Percentiles rank a stretch among this genome's conserved stretches.
phyloP scores from a whole-genome alignment of 371 early-diverging fungal species.

The Mucor ambiguus region DNA sequence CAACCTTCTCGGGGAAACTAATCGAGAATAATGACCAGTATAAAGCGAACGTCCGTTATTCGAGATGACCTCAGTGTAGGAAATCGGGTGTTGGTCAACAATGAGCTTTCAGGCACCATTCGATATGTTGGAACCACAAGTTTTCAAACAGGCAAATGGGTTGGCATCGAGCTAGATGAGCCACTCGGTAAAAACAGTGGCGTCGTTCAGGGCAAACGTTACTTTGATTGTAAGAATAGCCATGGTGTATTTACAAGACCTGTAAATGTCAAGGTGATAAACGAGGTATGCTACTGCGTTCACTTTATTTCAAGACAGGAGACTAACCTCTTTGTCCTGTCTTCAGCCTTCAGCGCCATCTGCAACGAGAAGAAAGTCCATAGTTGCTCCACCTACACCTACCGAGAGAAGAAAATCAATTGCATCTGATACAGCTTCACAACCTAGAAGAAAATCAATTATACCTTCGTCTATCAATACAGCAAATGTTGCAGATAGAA shows the following conservation, averaged over 20 bases:
- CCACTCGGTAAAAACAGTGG: constrained; percentile 81
- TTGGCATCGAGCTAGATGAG: constrained; percentile 77
- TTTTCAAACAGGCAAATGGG: constrained; percentile 81
- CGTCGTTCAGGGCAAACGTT: constrained; percentile 74
- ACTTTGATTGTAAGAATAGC: constrained; percentile 75
- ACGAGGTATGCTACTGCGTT: constrained; percentile 13
- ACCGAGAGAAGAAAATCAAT: constrained; percentile 20
- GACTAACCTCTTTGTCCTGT: neutral
- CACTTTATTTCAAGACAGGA: neutral
- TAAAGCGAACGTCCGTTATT: constrained; percentile 17
- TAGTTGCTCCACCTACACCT: constrained; percentile 23
- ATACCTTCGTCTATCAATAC: constrained; percentile 8
- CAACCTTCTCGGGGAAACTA: neutral
- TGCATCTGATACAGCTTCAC: constrained; percentile 1
- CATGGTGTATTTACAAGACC: constrained; percentile 87
- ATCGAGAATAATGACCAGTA: neutral
- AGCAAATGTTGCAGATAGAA: neutral
- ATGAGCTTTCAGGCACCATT: constrained; percentile 56
- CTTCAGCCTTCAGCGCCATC: neutral
- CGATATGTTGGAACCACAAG: constrained; percentile 72
- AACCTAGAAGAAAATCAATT: constrained; percentile 26
- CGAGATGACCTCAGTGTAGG: constrained; percentile 44
- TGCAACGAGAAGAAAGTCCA: constrained; percentile 7
- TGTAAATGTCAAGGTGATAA: constrained; percentile 51
- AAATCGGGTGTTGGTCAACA: constrained; percentile 61